Conservation (phyloP, 176 grass and related monocot species). For the Zoysia pacifica region DNA sequence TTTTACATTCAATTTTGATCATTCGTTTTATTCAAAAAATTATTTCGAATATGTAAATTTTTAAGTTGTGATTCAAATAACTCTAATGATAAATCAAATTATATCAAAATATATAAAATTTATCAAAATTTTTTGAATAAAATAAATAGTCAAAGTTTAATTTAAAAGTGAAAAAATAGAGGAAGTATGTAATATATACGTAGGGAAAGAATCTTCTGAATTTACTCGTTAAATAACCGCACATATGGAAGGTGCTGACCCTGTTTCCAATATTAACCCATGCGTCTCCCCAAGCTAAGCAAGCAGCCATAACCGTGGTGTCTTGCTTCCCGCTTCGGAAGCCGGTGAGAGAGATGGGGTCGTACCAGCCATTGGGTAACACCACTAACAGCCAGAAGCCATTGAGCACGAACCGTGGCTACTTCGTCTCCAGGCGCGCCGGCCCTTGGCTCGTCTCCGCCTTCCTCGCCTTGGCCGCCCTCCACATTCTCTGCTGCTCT, state of each 20-base stretch:
- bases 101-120: too few relatives aligned
- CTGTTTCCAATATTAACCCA: neutral
- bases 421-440: neutral
- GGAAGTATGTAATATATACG: too few relatives aligned
- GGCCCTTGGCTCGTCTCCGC: slow-evolving; percentile 20
- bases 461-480: slow-evolving; percentile 24
- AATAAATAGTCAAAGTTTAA: too few relatives aligned
- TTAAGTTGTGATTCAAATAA: too few relatives aligned
- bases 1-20: too few relatives aligned
- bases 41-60: too few relatives aligned
- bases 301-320: neutral
- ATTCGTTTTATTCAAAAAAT: too few relatives aligned
- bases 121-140: too few relatives aligned
- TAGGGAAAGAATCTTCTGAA: neutral
- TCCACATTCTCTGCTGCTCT: slow-evolving; percentile 33
- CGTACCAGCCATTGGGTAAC: neutral
- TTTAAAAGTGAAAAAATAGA: too few relatives aligned
- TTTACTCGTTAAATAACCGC: neutral
- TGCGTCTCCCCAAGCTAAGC: neutral
- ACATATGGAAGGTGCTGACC: neutral
- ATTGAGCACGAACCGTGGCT: neutral
- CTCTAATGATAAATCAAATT: too few relatives aligned
- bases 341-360: neutral
- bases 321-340: neutral
- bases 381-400: neutral